Conservation (phyloP, 805 yeast genomes). For the Cyberlindnera bimundalis region DNA sequence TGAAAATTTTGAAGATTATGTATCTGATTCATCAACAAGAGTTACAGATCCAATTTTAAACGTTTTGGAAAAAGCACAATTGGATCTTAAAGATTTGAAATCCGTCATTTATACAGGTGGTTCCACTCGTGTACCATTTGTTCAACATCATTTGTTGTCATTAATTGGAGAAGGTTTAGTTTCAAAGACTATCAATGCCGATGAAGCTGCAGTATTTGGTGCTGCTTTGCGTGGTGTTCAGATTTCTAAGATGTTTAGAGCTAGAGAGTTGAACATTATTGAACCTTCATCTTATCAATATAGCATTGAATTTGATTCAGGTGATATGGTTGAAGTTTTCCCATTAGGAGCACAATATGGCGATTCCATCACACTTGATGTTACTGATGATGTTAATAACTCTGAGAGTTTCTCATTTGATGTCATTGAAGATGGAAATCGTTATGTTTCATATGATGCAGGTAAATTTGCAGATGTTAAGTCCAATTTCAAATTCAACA, state of each 20-base stretch:
- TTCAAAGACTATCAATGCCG: conserved; percentile 88
- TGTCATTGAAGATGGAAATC: conserved; percentile 30
- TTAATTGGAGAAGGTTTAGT: conserved; percentile 58
- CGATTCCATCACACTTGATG: conserved; percentile 32
- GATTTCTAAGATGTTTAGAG: conserved; percentile 63
- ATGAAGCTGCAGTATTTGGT: conserved; percentile 91
- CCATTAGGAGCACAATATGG: conserved; percentile 42
- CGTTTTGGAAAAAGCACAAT: conserved; percentile 38
- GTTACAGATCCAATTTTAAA: conserved; percentile 52
- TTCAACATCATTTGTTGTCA: conserved; percentile 57
- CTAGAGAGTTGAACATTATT: conserved; percentile 54
- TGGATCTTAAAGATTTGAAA: conserved; percentile 38
- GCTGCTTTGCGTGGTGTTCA: conserved; percentile 80
- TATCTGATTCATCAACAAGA: conserved; percentile 40
- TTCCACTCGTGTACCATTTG: conserved; percentile 83
- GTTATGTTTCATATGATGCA: conserved; percentile 26
- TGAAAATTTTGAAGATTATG: conserved; percentile 69
- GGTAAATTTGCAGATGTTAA: conserved; percentile 11
- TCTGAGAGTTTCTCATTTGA: conserved; percentile 33
- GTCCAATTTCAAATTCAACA: conserved; percentile 31
- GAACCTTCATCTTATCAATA: conserved; percentile 55
- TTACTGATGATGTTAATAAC: conserved; percentile 31
- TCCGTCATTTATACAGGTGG: conserved; percentile 89
- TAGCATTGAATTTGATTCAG: conserved; percentile 33
- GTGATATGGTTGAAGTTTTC: conserved; percentile 38